These are phyloP conservation scores for Aphanomyces invadans DNA, from an alignment of 352 stramenopile genomes.

Conservation along the genomic window DNA sequence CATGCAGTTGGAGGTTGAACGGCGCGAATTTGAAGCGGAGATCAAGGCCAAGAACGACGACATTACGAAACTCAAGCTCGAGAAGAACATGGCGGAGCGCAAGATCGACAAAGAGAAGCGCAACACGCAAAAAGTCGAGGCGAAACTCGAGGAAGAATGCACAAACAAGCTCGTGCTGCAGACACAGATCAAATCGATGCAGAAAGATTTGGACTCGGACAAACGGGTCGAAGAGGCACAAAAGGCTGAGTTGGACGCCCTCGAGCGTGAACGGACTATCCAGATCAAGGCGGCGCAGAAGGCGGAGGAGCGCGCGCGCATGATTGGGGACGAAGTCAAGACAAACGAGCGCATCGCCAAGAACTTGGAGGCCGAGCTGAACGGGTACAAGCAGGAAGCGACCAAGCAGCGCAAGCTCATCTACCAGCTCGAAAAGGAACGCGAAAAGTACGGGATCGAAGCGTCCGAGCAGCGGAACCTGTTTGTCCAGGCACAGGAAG, in stretches of 20 bases:
- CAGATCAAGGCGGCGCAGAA: slow-evolving; percentile 75
- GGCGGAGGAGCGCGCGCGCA: slow-evolving; percentile 78
- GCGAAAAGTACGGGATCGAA: slow-evolving; percentile 87
- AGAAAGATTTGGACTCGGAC: slow-evolving; percentile 69
- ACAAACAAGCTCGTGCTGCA: slow-evolving; percentile 74
- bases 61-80: slow-evolving; percentile 70
- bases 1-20: slow-evolving; percentile 73
- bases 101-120: slow-evolving; percentile 85
- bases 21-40: slow-evolving; percentile 73
- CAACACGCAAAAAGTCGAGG: slow-evolving; percentile 81
- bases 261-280: slow-evolving; percentile 85
- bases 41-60: slow-evolving; percentile 82
- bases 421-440: slow-evolving; percentile 89
- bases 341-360: slow-evolving; percentile 88
- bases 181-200: slow-evolving; percentile 75
- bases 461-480: slow-evolving; percentile 77
- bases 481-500: slow-evolving; percentile 75
- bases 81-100: slow-evolving; percentile 86
- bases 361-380: slow-evolving; percentile 74
- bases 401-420: slow-evolving; percentile 86
- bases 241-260: slow-evolving; percentile 62
- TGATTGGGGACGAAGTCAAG: slow-evolving; percentile 85
- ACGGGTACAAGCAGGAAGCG: slow-evolving; percentile 76
- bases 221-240: slow-evolving; percentile 70
- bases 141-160: slow-evolving; percentile 87